These are phyloP conservation scores for Thermomucor indicae-seudaticae DNA, from an alignment of 371 early-diverging fungal genomes.

Conservation along the genomic window DNA sequence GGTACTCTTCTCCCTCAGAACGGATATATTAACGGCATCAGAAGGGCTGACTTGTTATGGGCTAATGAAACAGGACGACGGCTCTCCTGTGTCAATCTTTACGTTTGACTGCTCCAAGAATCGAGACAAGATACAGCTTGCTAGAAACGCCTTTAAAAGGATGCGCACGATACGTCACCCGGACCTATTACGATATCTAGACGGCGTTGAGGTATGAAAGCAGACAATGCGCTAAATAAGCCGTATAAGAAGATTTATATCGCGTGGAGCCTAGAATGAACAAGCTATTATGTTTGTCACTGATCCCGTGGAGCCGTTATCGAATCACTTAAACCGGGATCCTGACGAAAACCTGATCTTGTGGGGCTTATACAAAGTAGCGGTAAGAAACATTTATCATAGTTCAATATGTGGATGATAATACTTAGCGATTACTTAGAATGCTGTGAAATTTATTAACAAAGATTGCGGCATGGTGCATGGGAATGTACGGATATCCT, in stretches of 20 bases:
- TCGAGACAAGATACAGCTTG: slow-evolving; percentile 67
- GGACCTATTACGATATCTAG: slow-evolving; percentile 77
- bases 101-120: slow-evolving; percentile 73
- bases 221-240: neutral
- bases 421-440: too few species aligned
- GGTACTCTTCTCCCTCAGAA: slow-evolving; percentile 31
- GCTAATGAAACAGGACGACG: slow-evolving; percentile 59
- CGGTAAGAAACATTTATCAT: slow-evolving; percentile 16
- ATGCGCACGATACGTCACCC: slow-evolving; percentile 91
- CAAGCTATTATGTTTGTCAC: slow-evolving; percentile 89
- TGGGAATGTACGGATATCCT: slow-evolving; percentile 73
- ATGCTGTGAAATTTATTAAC: slow-evolving; percentile 83
- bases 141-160: slow-evolving; percentile 85
- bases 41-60: too few species aligned
- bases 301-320: slow-evolving; percentile 78
- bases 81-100: slow-evolving; percentile 81
- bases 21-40: neutral
- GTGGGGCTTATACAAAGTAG: slow-evolving; percentile 90
- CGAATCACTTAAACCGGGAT: slow-evolving; percentile 48
- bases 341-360: slow-evolving; percentile 62
- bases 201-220: slow-evolving; percentile 74
- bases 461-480: slow-evolving; percentile 84
- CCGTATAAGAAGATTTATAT: neutral
- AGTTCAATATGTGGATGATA: neutral
- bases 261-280: slow-evolving; percentile 55